These are phyloP conservation scores for Thermoascus crustaceus DNA, from an alignment of 2,329 filamentous ascomycete species.

Conservation along the genomic window DNA sequence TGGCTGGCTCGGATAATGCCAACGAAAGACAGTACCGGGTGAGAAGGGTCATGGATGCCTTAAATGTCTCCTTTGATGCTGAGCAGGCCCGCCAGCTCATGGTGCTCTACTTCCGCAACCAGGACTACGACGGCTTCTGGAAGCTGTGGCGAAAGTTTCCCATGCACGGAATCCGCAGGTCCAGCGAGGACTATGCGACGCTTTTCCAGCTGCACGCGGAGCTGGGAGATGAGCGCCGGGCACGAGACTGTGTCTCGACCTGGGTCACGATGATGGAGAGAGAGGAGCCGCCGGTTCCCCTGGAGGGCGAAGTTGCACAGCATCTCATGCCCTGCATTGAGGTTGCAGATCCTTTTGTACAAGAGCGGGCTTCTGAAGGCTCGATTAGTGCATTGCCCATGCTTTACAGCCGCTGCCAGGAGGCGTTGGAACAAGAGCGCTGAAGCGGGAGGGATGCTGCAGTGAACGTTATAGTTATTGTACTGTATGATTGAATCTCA, in stretches of 20 bases:
- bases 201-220: constrained; percentile 45
- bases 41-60: constrained; percentile 21
- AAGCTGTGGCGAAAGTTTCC: constrained; percentile 51
- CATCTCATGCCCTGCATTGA: constrained; percentile 49
- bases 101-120: constrained; percentile 28
- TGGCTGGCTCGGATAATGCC: no score
- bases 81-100: constrained; percentile 23
- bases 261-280: constrained; percentile 53
- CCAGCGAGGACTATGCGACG: constrained; percentile 47
- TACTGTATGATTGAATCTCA: no score
- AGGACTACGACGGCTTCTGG: constrained; percentile 53
- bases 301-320: constrained; percentile 38
- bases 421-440: constrained; percentile 18
- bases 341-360: constrained; percentile 47
- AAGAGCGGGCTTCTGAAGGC: constrained; percentile 17
- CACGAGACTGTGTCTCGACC: constrained; percentile 44
- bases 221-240: constrained; percentile 33
- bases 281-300: constrained; percentile 45
- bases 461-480: no score
- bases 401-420: constrained; percentile 5
- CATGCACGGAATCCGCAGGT: constrained; percentile 42
- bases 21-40: no score
- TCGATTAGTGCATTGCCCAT: constrained; percentile 6
- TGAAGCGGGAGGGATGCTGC: no score
- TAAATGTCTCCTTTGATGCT: constrained; percentile 22